phyloP scores from a whole-genome alignment of 2,329 filamentous ascomycete species.

The Paracorniculantispora psalliotae region DNA sequence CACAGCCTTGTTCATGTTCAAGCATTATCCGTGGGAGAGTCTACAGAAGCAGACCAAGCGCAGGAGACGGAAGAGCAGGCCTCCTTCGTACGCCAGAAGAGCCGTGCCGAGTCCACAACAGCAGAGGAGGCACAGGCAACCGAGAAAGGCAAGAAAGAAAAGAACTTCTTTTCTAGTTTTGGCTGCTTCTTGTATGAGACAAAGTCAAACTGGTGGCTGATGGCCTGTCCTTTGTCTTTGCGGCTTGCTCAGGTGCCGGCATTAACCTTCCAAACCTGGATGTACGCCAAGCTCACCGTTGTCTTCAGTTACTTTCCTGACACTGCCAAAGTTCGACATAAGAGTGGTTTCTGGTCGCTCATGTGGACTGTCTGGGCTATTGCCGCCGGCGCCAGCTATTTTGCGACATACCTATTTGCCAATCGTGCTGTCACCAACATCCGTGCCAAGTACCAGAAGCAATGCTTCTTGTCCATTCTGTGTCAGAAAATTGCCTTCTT shows the following conservation, averaged over 20 bases:
- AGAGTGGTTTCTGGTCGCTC: conserved; percentile 57
- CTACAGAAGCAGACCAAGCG: conserved; percentile 29
- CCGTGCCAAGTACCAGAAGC: conserved; percentile 50
- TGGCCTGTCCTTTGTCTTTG: conserved; percentile 44
- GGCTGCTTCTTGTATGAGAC: conserved; percentile 54
- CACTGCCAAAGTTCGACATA: conserved; percentile 29
- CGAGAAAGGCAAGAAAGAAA: conserved; percentile 32
- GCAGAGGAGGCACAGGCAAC: conserved; percentile 24
- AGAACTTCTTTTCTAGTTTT: conserved; percentile 48
- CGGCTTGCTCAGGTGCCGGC: conserved; percentile 39
- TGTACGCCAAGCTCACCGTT: conserved; percentile 50
- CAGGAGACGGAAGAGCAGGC: conserved; percentile 37
- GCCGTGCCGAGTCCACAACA: conserved; percentile 34
- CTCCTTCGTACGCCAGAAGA: conserved; percentile 42
- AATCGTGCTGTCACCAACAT: conserved; percentile 44
- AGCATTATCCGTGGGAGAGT: conserved; percentile 48
- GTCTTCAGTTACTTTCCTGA: conserved; percentile 38
- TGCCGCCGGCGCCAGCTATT: conserved; percentile 49
- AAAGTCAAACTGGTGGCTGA: conserved; percentile 43
- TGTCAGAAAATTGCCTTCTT: conserved; percentile 57
- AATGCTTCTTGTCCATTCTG: conserved; percentile 58
- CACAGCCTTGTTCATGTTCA: conserved; percentile 62
- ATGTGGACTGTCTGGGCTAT: conserved; percentile 60
- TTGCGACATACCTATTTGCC: conserved; percentile 32
- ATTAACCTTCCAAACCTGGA: conserved; percentile 48